Evolutionary conservation across 2,329 filamentous ascomycete genomes (phyloP).

Genomic region (Penicillium decumbens): DNA sequence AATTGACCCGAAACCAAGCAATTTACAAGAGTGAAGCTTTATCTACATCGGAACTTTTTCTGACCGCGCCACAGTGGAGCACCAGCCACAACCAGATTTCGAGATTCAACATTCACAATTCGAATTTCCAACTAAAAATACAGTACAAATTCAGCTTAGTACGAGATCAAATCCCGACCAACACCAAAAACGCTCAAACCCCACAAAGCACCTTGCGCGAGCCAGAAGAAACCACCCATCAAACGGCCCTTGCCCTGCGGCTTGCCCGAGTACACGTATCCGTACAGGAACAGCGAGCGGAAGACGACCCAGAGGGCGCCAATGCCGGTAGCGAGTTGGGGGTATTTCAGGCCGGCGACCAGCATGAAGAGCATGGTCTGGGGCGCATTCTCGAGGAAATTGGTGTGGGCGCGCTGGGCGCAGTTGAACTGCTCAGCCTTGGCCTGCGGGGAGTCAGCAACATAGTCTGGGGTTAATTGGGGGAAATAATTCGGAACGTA

Average conservation of each 20-base stretch:
- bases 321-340: conserved; percentile 44
- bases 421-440: conserved; percentile 49
- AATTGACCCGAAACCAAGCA: not conserved
- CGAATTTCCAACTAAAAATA: not conserved
- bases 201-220: conserved; percentile 41
- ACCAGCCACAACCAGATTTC: conserved; percentile 11
- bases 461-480: not conserved
- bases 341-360: conserved; percentile 53
- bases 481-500: conserved; percentile 10
- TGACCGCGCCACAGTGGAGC: conserved; percentile 19
- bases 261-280: conserved; percentile 43
- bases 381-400: conserved; percentile 57
- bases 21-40: not conserved
- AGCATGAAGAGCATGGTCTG: conserved; percentile 50
- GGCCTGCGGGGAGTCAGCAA: conserved; percentile 23
- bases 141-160: conserved; percentile 9
- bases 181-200: conserved; percentile 38
- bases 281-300: conserved; percentile 47
- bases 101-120: not conserved
- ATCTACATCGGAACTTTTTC: conserved; percentile 15
- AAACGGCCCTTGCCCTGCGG: conserved; percentile 37
- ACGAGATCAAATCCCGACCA: conserved; percentile 27
- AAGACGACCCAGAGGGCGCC: conserved; percentile 50
- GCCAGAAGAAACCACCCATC: conserved; percentile 36
- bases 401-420: conserved; percentile 55